These are phyloP conservation scores for Trypanosomatidae sp. DNA, from an alignment of 208 protist genomes.

Conservation along the genomic window DNA sequence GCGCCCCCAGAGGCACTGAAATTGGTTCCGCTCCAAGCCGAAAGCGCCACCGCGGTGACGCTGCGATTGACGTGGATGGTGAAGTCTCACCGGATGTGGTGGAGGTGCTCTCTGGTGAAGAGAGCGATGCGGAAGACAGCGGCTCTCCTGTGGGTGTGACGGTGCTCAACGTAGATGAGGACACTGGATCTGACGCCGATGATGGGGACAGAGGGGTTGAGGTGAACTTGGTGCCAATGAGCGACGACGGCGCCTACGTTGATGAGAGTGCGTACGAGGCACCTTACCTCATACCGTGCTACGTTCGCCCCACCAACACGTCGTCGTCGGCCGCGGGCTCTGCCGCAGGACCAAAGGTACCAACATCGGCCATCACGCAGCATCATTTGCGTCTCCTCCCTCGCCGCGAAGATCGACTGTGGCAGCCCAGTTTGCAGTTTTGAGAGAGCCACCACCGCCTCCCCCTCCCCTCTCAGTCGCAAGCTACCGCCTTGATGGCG, in stretches of 20 bases:
- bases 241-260: conserved; percentile 4
- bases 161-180: conserved; percentile 12
- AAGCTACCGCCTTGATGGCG: not conserved
- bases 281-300: conserved; percentile 26
- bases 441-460: conserved; percentile 3
- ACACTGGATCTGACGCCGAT: not conserved
- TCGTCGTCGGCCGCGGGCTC: not conserved
- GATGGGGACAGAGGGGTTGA: not conserved
- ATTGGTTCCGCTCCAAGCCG: conserved; percentile 2
- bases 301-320: conserved; percentile 6
- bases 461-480: too few relatives aligned
- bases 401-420: conserved; percentile 69
- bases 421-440: conserved; percentile 67
- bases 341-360: not conserved
- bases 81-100: conserved; percentile 15
- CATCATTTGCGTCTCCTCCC: conserved; percentile 62
- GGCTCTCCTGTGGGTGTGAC: conserved; percentile 2
- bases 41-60: conserved; percentile 19
- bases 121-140: conserved; percentile 5
- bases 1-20: not conserved
- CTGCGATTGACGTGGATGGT: conserved; percentile 34
- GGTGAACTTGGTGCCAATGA: not conserved
- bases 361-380: conserved; percentile 6
- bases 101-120: conserved; percentile 15
- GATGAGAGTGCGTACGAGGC: conserved; percentile 12